phyloP scores from a whole-genome alignment of 202 grass and related monocot genomes.

The Brachypodium distachyon region DNA sequence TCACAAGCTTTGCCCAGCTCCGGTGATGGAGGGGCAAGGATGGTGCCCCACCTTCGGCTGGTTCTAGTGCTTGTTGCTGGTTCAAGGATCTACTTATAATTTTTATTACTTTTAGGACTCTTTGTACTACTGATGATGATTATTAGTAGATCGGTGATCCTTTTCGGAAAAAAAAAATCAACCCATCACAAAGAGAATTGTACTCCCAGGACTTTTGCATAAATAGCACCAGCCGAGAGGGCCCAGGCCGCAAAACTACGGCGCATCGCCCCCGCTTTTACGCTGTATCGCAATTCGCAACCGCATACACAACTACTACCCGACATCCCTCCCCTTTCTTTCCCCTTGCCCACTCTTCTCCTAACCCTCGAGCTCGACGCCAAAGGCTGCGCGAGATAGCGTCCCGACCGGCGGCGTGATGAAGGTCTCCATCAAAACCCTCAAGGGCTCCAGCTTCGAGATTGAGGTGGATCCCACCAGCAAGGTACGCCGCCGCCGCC shows the following conservation, averaged over 20 bases:
- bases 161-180: too few relatives aligned
- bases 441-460: conserved; percentile 68
- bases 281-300: too few relatives aligned
- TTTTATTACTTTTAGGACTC: too few relatives aligned
- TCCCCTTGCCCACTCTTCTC: not conserved
- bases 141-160: too few relatives aligned
- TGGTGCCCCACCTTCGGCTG: too few relatives aligned
- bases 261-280: not conserved
- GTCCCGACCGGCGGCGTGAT: conserved; percentile 1
- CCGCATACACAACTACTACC: not conserved
- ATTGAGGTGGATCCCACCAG: conserved; percentile 54
- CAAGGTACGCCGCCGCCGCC: conserved; percentile 32
- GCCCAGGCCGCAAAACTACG: not conserved
- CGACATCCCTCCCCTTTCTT: not conserved
- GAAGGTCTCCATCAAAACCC: conserved; percentile 73
- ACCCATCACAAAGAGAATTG: too few relatives aligned
- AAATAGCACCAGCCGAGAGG: not conserved
- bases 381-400: conserved; percentile 8
- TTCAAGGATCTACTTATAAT: too few relatives aligned
- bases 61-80: too few relatives aligned
- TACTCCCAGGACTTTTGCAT: not conserved
- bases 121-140: too few relatives aligned
- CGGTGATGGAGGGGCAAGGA: too few relatives aligned
- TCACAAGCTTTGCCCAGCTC: too few relatives aligned
- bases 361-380: conserved; percentile 7